Evolutionary conservation across 805 yeast species (phyloP), one percentile per base, ranked within the genome.

Genomic region (Candida nemodendra): DNA sequence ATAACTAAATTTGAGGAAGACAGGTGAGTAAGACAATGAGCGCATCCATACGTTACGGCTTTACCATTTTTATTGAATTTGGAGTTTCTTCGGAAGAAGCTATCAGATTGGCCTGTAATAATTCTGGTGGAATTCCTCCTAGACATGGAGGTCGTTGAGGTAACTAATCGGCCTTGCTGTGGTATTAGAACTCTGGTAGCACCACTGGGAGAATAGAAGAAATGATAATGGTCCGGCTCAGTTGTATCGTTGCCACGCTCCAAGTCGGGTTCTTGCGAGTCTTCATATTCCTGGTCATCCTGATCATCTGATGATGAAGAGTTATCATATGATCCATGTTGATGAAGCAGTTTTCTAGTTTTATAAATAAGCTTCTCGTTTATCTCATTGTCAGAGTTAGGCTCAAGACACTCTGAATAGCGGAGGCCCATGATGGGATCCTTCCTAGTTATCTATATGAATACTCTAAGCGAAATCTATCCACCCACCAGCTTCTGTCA

Each of bases 391-490:
- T 32, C n/a, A 29, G 42, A 53, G 18, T 59, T 50, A 5, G 64
- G 60, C 30, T 63, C 66, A 25, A 72, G 59, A 42, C 68, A 70
- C 19, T 62, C 57, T 15, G 72, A 66, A 49, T 68, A 71, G 29
- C 67, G 62, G 27, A 73, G 57, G n/a, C 79, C 79, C 79, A 74
- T 73, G 23, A 15, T 21, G 9, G 24, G 11, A n/a, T n/a, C n/a
- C n/a, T n/a, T n/a, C n/a, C n/a, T n/a, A n/a, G n/a, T n/a, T n/a
- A n/a, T n/a, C n/a, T n/a, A n/a, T n/a, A n/a, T n/a, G n/a, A n/a
- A n/a, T n/a, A n/a, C n/a, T n/a, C n/a, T n/a, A n/a, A n/a, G n/a
- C n/a, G n/a, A n/a, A n/a, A n/a, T n/a, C n/a, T n/a, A n/a, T n/a
- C n/a, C n/a, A n/a, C n/a, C n/a, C n/a, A n/a, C n/a, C n/a, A n/a